Evolutionary conservation across 768 basidiomycete genomes (phyloP).

Genomic region (Suillus cothurnatus): DNA sequence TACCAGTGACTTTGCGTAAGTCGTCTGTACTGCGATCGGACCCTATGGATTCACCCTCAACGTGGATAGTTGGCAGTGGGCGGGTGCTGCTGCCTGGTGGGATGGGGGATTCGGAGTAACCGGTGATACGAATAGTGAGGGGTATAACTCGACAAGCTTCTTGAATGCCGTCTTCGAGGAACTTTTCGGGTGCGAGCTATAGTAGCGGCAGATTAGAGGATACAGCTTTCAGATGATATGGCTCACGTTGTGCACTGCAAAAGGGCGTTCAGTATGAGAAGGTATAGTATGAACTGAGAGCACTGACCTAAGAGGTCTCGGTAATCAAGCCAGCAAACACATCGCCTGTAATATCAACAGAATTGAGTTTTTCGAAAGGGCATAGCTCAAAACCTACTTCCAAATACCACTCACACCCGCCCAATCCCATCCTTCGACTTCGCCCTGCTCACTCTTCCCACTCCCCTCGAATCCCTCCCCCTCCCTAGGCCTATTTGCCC

Average conservation of each 20-base stretch:
- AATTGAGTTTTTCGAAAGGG: neutral
- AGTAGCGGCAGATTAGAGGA: neutral
- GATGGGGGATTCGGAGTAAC: conserved; percentile 37
- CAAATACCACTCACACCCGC: conserved; percentile 56
- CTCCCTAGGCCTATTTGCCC: conserved; percentile 17
- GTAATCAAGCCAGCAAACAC: conserved; percentile 63
- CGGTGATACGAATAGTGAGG: conserved; percentile 44
- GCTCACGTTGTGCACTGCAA: conserved; percentile 42
- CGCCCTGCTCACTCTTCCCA: conserved; percentile 12
- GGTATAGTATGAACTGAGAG: neutral
- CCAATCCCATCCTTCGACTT: conserved; percentile 57
- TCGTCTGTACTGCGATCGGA: conserved; percentile 35
- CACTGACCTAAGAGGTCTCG: conserved; percentile 52
- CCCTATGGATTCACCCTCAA: conserved; percentile 48
- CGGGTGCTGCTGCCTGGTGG: conserved; percentile 25
- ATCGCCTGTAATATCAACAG: conserved; percentile 39
- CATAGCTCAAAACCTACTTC: conserved; percentile 40
- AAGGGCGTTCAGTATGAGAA: neutral
- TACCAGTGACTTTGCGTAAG: conserved; percentile 41
- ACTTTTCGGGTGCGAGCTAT: conserved; percentile 31
- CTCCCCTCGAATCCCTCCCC: neutral
- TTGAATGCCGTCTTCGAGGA: conserved; percentile 31
- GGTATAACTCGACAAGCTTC: conserved; percentile 59
- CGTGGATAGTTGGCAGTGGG: conserved; percentile 52
- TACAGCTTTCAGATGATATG: neutral